Evolutionary conservation across 2,329 filamentous ascomycete species (phyloP).

Genomic region (Fusarium buxicola): DNA sequence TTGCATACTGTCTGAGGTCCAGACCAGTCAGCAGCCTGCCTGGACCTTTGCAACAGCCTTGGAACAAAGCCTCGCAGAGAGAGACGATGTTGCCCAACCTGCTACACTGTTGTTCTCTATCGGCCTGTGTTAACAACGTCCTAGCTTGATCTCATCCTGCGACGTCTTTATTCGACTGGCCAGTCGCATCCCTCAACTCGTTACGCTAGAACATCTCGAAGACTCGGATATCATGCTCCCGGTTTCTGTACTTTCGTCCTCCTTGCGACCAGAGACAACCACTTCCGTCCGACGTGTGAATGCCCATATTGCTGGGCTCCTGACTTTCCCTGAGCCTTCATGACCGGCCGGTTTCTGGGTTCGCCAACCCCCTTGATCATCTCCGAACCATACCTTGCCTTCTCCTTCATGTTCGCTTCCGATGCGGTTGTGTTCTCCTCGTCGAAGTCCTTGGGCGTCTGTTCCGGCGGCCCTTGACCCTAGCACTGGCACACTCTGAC

Average conservation of each 20-base stretch:
- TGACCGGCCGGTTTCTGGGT: neutral
- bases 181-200: neutral
- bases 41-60: neutral
- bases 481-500: constrained; percentile 11
- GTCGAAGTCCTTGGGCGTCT: neutral
- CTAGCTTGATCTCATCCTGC: neutral
- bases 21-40: neutral
- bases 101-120: neutral
- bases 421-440: neutral
- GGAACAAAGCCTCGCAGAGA: neutral
- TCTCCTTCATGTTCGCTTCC: no score
- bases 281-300: neutral
- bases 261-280: neutral
- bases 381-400: no score
- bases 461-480: neutral
- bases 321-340: neutral
- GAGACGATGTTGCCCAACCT: neutral
- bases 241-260: neutral
- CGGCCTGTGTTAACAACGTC: neutral
- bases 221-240: neutral
- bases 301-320: neutral
- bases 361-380: neutral
- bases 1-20: neutral
- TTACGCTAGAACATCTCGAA: neutral
- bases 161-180: neutral